phyloP scores from a whole-genome alignment of 257 asterid species.

The Solanum peruvianum region DNA sequence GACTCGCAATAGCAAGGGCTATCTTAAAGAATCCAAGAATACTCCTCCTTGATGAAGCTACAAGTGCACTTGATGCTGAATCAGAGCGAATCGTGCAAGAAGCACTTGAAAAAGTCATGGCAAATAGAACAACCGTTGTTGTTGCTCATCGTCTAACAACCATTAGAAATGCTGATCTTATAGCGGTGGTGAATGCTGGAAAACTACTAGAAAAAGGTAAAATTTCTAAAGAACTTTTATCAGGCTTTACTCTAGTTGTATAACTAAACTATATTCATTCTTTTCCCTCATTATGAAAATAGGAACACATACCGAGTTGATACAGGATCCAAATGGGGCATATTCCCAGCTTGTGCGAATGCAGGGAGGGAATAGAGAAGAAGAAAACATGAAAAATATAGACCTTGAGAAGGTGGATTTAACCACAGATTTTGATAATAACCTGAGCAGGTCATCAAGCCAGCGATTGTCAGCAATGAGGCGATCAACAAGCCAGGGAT shows the following conservation, averaged over 20 bases:
- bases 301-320: constrained; percentile 70
- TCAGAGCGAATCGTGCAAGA: constrained; percentile 67
- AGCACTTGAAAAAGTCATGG: constrained; percentile 71
- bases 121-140: constrained; percentile 58
- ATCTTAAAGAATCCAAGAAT: constrained; percentile 65
- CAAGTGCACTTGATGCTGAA: constrained; percentile 78
- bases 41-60: constrained; percentile 87
- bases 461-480: constrained; percentile 26
- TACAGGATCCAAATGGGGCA: constrained; percentile 56
- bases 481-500: constrained; percentile 45
- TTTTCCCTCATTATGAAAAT: background rate
- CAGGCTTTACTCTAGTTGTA: background rate
- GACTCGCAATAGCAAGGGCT: constrained; percentile 79
- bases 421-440: constrained; percentile 14
- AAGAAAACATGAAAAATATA: constrained; percentile 4
- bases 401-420: constrained; percentile 3
- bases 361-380: constrained; percentile 44
- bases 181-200: constrained; percentile 64
- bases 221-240: background rate
- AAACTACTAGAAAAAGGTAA: constrained; percentile 67
- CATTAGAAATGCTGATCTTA: constrained; percentile 69
- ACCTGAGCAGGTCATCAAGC: constrained; percentile 41
- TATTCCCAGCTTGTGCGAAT: constrained; percentile 54
- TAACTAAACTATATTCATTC: background rate
- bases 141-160: constrained; percentile 81